Conservation (phyloP, 441 rosid genomes). For the Cnidoscolus chayamansa region DNA sequence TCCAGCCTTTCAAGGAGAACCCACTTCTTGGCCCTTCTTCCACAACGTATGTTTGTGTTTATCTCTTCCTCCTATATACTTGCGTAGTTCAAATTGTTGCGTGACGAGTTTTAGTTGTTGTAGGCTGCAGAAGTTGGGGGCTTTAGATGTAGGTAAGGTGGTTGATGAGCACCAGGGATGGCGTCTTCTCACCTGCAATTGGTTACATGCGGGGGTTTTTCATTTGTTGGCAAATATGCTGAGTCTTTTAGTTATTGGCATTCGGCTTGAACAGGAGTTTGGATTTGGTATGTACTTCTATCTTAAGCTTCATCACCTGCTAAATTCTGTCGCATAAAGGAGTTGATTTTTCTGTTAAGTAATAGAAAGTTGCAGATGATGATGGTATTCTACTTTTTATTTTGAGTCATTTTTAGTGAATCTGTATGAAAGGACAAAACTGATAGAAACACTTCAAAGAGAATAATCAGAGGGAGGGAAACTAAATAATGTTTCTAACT, state of each 20-base stretch:
- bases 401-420: background rate
- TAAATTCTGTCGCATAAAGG: background rate
- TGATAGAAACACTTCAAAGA: background rate
- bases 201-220: slow-evolving; percentile 87
- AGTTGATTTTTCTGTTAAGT: background rate
- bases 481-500: background rate
- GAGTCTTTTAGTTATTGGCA: slow-evolving; percentile 75
- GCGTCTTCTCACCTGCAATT: slow-evolving; percentile 76
- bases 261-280: slow-evolving; percentile 83
- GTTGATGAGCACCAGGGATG: slow-evolving; percentile 61
- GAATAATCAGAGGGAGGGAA: background rate
- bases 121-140: slow-evolving; percentile 80
- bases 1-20: slow-evolving; percentile 63
- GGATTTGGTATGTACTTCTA: slow-evolving; percentile 62
- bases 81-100: background rate
- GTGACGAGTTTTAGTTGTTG: slow-evolving; percentile 16
- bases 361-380: background rate
- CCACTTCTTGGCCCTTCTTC: slow-evolving; percentile 75
- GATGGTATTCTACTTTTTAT: background rate
- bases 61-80: background rate
- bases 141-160: slow-evolving; percentile 51
- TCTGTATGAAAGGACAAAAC: background rate
- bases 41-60: slow-evolving; percentile 38
- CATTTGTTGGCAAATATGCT: slow-evolving; percentile 80
- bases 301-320: background rate